Evolutionary conservation across 106 monocot species (phyloP), one percentile per base, ranked within the genome.

Genomic region (Xerophyta viscosa): DNA sequence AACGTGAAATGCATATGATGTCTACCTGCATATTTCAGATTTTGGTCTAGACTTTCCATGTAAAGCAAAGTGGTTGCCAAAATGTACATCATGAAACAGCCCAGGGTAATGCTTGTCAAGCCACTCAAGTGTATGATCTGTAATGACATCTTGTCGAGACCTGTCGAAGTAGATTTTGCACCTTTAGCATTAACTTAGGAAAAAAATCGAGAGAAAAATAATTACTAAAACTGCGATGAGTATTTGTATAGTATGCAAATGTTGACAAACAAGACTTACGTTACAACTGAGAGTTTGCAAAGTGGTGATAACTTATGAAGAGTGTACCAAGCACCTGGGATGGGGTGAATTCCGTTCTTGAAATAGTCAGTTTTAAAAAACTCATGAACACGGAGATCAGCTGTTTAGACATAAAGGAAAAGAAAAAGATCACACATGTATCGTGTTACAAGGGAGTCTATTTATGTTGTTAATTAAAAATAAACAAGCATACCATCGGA

Each of bases 1-100:
- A n/a, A n/a, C n/a, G n/a, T n/a, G n/a, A n/a, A n/a, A n/a, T n/a
- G n/a, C n/a, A n/a, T n/a, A n/a, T n/a, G n/a, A n/a, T n/a, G n/a
- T n/a, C n/a, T n/a, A 84, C 93, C 82, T 82, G 85, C 96, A 96
- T 72, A 96, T 96, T 36, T 85, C 96, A 56, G 96, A 96, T 61
- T 96, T 96, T 42, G 96, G 73, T 57, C 61, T 70, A 41, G 96
- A 86, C 56, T 73, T 54, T 30, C 96, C 96, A 52, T 86, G 72
- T 60, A 96, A 54, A 44, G 96, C 96, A 81, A 89, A 96, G 64
- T 96, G 89, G 59, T 96, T 96, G 5, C 96, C 96, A 71, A 96
- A 96, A 23, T 89, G 96, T 28, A 89, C 78, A 51, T 86, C 82
- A 62, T 89, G 58, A 71, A 96, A 96, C 63, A 96, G 61, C 27